phyloP scores from a whole-genome alignment of 208 protist species.

The Crithidia expoeki region DNA sequence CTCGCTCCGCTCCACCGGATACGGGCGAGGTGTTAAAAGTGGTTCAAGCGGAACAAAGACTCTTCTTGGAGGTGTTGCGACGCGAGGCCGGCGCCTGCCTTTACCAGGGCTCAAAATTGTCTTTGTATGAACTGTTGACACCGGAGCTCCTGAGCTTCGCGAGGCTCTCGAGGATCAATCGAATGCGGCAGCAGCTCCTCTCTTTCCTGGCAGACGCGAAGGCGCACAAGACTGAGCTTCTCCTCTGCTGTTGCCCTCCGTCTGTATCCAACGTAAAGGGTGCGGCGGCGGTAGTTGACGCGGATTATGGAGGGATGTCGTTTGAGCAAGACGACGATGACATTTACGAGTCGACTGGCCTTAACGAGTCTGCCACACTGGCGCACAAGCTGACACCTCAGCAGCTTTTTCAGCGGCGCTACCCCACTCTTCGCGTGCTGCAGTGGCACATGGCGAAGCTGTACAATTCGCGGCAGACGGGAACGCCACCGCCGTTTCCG shows the following conservation, averaged over 20 bases:
- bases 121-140: constrained; percentile 12
- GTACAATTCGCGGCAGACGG: constrained; percentile 33
- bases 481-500: constrained; percentile 20
- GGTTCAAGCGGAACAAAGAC: constrained; percentile 53
- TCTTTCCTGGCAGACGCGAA: constrained; percentile 33
- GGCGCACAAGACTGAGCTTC: constrained; percentile 9
- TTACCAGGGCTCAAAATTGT: neutral
- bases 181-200: constrained; percentile 32
- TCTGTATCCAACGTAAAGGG: neutral
- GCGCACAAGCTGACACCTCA: neutral
- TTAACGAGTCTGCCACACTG: neutral
- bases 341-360: neutral
- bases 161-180: constrained; percentile 34
- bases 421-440: constrained; percentile 33
- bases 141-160: constrained; percentile 33
- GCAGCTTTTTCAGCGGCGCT: constrained; percentile 31
- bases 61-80: constrained; percentile 51
- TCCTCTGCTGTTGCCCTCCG: constrained; percentile 2
- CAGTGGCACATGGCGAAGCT: constrained; percentile 29
- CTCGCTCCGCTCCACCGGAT: constrained; percentile 41
- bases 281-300: neutral
- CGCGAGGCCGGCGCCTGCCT: constrained; percentile 26
- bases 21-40: constrained; percentile 46
- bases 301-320: neutral
- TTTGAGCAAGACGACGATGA: constrained; percentile 13